Evolutionary conservation across 805 yeast species (phyloP).

Genomic region (Lachancea waltii): DNA sequence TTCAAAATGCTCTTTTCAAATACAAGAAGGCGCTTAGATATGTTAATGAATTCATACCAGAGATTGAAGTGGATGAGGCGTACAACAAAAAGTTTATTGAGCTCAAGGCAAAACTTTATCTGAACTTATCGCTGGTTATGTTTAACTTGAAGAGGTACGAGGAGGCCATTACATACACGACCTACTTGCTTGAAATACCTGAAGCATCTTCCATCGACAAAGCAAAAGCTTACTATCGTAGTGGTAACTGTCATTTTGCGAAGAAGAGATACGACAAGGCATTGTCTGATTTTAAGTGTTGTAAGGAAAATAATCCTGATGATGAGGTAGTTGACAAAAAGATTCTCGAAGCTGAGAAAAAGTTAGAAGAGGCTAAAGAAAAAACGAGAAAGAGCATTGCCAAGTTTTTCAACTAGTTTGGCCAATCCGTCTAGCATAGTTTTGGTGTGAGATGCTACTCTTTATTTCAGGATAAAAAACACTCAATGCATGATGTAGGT

Average conservation of each 20-base stretch:
- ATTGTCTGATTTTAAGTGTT: constrained; percentile 39
- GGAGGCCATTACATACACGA: constrained; percentile 48
- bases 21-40: constrained; percentile 62
- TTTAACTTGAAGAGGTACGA: constrained; percentile 44
- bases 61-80: constrained; percentile 51
- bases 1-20: constrained; percentile 50
- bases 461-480: too few relatives aligned
- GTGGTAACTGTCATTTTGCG: constrained; percentile 41
- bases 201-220: constrained; percentile 35
- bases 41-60: constrained; percentile 67
- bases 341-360: constrained; percentile 35
- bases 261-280: constrained; percentile 47
- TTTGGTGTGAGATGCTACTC: too few relatives aligned
- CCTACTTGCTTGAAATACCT: constrained; percentile 49
- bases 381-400: constrained; percentile 51
- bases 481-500: too few relatives aligned
- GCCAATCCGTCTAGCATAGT: background rate
- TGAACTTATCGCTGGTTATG: constrained; percentile 52
- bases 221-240: constrained; percentile 56
- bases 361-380: constrained; percentile 39
- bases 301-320: constrained; percentile 38
- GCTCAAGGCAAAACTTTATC: constrained; percentile 36
- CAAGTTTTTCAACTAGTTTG: constrained; percentile 46
- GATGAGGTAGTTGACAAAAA: constrained; percentile 47
- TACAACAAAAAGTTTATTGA: constrained; percentile 43